Percentiles rank a stretch among this genome's conserved stretches.
Evolutionary conservation across 1,284 basidiomycete species (phyloP).

Genomic region (Phylloporus gajari): DNA sequence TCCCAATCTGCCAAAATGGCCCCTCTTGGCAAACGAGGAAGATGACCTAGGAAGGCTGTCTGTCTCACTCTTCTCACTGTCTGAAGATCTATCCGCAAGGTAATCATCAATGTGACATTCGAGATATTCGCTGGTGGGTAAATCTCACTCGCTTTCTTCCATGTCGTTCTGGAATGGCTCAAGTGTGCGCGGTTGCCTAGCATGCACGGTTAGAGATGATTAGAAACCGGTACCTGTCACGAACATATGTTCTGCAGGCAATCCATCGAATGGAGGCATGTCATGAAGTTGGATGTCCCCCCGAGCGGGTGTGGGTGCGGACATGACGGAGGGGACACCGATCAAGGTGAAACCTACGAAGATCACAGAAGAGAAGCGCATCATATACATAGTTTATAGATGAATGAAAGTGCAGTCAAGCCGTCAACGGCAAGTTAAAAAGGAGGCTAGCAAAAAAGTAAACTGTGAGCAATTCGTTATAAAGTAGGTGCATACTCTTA

Average conservation of each 20-base stretch:
- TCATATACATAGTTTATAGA: not conserved
- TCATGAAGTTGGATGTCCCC: not conserved
- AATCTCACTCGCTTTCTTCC: not conserved
- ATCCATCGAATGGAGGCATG: not conserved
- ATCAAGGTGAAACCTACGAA: not conserved
- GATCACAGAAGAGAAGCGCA: not conserved
- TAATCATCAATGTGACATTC: not conserved
- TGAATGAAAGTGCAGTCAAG: not conserved
- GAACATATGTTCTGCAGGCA: not conserved
- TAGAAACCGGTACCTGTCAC: not conserved
- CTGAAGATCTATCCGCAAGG: not conserved
- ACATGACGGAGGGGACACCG: not conserved
- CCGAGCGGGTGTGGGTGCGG: not conserved
- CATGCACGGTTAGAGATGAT: not conserved
- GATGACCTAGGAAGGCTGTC: constrained; percentile 9
- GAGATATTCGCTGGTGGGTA: not conserved
- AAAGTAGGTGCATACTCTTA: not conserved
- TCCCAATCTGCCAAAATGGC: not conserved
- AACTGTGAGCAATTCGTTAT: not conserved
- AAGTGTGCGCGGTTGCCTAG: not conserved
- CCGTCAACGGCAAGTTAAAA: not conserved
- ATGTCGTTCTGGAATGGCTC: too few relatives aligned
- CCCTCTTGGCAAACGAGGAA: not conserved
- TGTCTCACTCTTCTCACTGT: constrained; percentile 25
- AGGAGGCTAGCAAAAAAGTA: not conserved